These are phyloP conservation scores for Macrolepiota albuminosa DNA, from an alignment of 768 basidiomycete species.

Conservation along the genomic window DNA sequence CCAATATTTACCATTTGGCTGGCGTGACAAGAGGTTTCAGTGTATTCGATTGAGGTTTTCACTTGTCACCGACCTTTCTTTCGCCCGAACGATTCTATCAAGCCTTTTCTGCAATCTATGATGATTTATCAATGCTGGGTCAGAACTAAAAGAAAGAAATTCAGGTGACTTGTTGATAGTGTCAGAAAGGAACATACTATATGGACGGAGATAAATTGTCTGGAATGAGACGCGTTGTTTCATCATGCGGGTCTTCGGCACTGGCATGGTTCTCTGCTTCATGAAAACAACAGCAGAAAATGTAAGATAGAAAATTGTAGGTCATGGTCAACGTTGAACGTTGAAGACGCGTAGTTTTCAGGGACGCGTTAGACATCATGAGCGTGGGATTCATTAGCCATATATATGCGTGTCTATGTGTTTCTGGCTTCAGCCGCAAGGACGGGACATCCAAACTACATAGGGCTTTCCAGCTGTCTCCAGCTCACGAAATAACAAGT, in stretches of 20 bases:
- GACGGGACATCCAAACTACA: too few relatives aligned
- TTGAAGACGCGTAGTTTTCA: not conserved
- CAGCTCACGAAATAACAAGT: not conserved
- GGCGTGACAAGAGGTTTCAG: not conserved
- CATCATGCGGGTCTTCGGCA: slow-evolving; percentile 17
- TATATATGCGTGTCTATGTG: not conserved
- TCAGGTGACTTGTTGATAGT: not conserved
- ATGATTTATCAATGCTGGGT: slow-evolving; percentile 36
- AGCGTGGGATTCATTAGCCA: not conserved
- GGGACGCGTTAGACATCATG: not conserved
- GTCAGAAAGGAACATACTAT: slow-evolving; percentile 18
- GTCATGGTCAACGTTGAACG: slow-evolving; percentile 17
- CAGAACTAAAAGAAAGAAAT: slow-evolving; percentile 13
- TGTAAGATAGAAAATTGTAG: slow-evolving; percentile 15
- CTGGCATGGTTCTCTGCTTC: slow-evolving; percentile 9
- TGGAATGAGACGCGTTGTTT: slow-evolving; percentile 30
- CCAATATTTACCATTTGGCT: slow-evolving; percentile 73
- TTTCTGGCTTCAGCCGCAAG: not conserved
- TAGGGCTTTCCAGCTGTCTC: too few relatives aligned
- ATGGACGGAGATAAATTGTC: slow-evolving; percentile 18
- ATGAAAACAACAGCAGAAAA: slow-evolving; percentile 22
- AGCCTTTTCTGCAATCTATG: slow-evolving; percentile 50
- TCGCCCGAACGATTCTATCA: slow-evolving; percentile 52
- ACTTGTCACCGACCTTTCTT: slow-evolving; percentile 46
- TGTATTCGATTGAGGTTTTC: not conserved